A percentile compares a stretch with the other conserved stretches of the same genome.
Conservation (phyloP, 371 early-diverging fungal genomes). For the Actinomucor elegans region DNA sequence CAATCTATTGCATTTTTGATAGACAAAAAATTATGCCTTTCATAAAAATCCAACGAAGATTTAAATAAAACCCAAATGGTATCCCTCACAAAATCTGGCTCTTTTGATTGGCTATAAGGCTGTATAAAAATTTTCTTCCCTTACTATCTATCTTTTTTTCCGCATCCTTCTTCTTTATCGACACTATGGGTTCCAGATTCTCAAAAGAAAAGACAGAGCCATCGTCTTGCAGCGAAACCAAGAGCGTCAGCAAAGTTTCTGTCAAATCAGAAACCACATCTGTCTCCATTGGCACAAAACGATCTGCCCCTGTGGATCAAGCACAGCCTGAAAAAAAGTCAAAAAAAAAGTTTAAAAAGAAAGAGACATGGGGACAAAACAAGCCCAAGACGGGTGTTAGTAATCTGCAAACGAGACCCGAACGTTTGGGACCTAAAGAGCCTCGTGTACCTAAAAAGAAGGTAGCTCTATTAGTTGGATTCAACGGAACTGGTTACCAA, state of each 20-base stretch:
- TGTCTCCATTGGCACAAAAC: not conserved
- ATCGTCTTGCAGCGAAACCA: not conserved
- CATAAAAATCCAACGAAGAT: too few species aligned
- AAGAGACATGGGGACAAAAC: not conserved
- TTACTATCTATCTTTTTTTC: too few species aligned
- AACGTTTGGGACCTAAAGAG: constrained; percentile 21
- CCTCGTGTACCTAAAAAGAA: constrained; percentile 81
- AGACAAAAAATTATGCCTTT: too few species aligned
- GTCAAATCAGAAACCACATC: not conserved
- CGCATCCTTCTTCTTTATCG: too few species aligned
- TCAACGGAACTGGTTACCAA: constrained; percentile 94
- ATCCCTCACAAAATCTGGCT: too few species aligned
- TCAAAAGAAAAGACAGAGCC: constrained; percentile 1
- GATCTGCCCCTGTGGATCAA: not conserved
- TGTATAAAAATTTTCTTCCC: too few species aligned
- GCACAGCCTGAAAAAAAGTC: not conserved
- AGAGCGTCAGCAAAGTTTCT: not conserved
- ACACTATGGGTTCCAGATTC: not conserved
- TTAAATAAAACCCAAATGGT: too few species aligned
- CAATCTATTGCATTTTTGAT: too few species aligned
- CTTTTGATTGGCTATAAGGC: too few species aligned
- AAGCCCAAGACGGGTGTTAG: not conserved
- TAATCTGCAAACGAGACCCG: constrained; percentile 10
- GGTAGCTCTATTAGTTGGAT: constrained; percentile 88
- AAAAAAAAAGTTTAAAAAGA: not conserved